These are phyloP conservation scores for Scedosporium dehoogii DNA, from an alignment of 2,329 filamentous ascomycete species.

Conservation along the genomic window DNA sequence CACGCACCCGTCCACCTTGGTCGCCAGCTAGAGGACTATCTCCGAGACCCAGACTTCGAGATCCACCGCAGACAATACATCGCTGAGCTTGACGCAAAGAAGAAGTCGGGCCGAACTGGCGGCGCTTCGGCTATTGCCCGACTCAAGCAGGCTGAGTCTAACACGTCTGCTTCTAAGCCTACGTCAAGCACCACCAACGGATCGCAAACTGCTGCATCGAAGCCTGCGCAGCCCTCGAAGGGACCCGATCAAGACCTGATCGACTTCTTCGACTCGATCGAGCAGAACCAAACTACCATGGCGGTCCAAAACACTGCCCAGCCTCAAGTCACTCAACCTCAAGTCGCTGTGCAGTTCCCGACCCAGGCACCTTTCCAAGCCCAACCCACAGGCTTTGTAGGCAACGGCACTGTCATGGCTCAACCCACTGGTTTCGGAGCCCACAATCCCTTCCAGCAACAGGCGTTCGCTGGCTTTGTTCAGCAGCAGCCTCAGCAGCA, in stretches of 20 bases:
- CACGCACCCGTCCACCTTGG: slow-evolving; percentile 90
- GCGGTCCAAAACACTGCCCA: slow-evolving; percentile 31
- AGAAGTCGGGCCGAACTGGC: slow-evolving; percentile 29
- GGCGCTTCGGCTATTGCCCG: slow-evolving; percentile 21
- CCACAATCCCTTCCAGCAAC: slow-evolving; percentile 20
- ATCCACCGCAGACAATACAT: slow-evolving; percentile 86
- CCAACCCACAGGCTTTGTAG: slow-evolving; percentile 25
- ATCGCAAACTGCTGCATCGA: background rate
- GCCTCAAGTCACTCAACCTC: slow-evolving; percentile 17
- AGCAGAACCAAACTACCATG: slow-evolving; percentile 73
- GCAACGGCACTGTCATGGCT: slow-evolving; percentile 9
- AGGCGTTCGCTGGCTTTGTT: slow-evolving; percentile 19
- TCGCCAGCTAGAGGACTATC: slow-evolving; percentile 83
- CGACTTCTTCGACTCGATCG: slow-evolving; percentile 91
- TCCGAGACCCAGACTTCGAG: slow-evolving; percentile 92
- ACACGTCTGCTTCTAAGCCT: slow-evolving; percentile 23
- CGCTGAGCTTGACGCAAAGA: slow-evolving; percentile 69
- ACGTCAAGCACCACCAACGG: slow-evolving; percentile 17
- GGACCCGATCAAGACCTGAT: slow-evolving; percentile 70
- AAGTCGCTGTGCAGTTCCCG: slow-evolving; percentile 16
- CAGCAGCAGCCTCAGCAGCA: slow-evolving; percentile 27
- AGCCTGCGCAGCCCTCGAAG: slow-evolving; percentile 34
- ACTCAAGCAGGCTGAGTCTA: slow-evolving; percentile 22
- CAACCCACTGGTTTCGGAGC: slow-evolving; percentile 16
- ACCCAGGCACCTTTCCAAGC: slow-evolving; percentile 25